Evolutionary conservation across 163 green algal species (phyloP).

Genomic region (Scenedesmus sp.): DNA sequence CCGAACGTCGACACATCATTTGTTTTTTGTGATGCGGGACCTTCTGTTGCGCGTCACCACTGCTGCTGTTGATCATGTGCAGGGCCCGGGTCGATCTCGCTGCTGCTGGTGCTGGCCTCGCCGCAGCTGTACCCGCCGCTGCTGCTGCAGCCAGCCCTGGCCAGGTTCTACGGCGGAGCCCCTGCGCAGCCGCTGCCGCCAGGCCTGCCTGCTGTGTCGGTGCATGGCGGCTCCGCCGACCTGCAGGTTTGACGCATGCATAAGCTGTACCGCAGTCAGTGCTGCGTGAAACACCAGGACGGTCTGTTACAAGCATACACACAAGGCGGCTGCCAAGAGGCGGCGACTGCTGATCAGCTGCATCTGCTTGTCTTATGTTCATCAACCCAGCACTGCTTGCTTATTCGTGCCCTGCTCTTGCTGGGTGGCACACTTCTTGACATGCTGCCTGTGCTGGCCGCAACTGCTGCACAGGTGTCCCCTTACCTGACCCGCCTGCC

Average conservation of each 20-base stretch:
- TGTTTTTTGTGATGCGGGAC: too few relatives aligned
- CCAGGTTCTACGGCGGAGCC: slow-evolving; percentile 57
- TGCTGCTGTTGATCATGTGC: not conserved
- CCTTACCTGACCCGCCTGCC: slow-evolving; percentile 6
- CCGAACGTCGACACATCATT: too few relatives aligned
- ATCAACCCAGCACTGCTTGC: not conserved
- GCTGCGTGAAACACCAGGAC: not conserved
- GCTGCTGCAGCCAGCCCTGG: slow-evolving; percentile 59
- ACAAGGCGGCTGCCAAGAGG: not conserved
- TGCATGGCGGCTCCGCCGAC: slow-evolving; percentile 54
- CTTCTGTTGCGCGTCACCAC: not conserved
- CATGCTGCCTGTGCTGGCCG: not conserved
- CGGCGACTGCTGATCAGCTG: not conserved
- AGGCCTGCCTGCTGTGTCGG: slow-evolving; percentile 50
- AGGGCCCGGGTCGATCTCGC: slow-evolving; percentile 45
- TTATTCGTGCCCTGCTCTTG: not conserved
- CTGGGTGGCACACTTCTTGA: not conserved
- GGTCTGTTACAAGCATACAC: not conserved
- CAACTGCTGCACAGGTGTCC: slow-evolving; percentile 19
- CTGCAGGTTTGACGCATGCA: slow-evolving; percentile 50
- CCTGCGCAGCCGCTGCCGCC: not conserved
- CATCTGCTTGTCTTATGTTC: not conserved
- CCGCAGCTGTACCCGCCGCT: slow-evolving; percentile 60
- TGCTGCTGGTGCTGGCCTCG: slow-evolving; percentile 67
- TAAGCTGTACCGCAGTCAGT: not conserved